phyloP scores from a whole-genome alignment of 139 green algal genomes.

The Auxenochlorella pyrenoidosa region DNA sequence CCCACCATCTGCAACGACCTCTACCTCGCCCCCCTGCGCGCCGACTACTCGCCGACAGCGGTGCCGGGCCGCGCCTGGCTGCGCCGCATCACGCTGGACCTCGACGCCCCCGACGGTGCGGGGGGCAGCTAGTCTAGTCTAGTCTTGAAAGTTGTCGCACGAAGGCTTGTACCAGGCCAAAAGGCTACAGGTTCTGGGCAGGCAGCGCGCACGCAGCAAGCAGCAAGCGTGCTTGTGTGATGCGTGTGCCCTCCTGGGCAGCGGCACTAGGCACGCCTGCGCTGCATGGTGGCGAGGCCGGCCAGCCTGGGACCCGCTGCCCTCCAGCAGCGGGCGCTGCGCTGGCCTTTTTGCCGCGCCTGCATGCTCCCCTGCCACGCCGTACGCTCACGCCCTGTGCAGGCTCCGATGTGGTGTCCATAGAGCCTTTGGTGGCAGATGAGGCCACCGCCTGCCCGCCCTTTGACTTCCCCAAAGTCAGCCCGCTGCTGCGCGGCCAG shows the following conservation, averaged over 20 bases:
- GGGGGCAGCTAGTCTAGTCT: not conserved
- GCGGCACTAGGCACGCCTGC: too few relatives aligned
- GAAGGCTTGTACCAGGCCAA: too few relatives aligned
- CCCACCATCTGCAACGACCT: constrained; percentile 49
- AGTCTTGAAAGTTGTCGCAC: too few relatives aligned
- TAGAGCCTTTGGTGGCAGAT: constrained; percentile 26
- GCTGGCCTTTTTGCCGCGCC: too few relatives aligned
- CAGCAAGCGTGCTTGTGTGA: not conserved
- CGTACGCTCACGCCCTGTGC: not conserved
- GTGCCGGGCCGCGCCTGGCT: not conserved
- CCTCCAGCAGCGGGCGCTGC: too few relatives aligned
- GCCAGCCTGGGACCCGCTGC: not conserved
- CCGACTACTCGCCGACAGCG: not conserved
- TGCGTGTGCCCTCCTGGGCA: too few relatives aligned
- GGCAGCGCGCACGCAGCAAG: too few relatives aligned
- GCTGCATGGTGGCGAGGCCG: not conserved
- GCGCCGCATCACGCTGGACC: constrained; percentile 36
- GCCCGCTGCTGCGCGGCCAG: constrained; percentile 42
- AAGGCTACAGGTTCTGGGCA: too few relatives aligned
- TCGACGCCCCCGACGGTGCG: constrained; percentile 30
- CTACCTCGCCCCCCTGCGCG: constrained; percentile 38
- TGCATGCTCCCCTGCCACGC: not conserved
- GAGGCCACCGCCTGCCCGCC: constrained; percentile 37
- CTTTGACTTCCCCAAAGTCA: constrained; percentile 58
- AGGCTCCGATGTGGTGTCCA: constrained; percentile 15